These are phyloP conservation scores for Chrysosporium keratinophilum DNA, from an alignment of 2,329 filamentous ascomycete genomes.

Conservation along the genomic window DNA sequence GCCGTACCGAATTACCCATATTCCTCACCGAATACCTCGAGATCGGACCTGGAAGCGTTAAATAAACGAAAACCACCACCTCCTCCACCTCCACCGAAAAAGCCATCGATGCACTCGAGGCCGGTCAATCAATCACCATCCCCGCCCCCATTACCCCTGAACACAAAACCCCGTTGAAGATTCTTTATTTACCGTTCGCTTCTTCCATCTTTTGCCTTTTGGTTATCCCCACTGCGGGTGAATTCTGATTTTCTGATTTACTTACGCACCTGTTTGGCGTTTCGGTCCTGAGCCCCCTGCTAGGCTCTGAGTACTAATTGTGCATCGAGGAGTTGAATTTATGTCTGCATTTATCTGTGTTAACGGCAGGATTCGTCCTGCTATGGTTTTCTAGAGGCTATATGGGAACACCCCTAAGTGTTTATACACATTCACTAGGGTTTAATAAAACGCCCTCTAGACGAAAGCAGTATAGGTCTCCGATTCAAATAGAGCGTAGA, in stretches of 20 bases:
- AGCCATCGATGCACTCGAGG: constrained; percentile 37
- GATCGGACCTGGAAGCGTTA: constrained; percentile 25
- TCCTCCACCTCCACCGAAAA: constrained; percentile 51
- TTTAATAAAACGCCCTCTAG: no score
- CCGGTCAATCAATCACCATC: constrained; percentile 24
- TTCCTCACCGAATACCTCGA: constrained; percentile 20
- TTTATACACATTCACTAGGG: no score
- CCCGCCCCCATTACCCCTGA: constrained; percentile 48
- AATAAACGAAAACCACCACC: constrained; percentile 43
- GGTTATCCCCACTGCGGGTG: not conserved
- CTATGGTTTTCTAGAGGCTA: no score
- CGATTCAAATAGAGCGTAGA: no score
- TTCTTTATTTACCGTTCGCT: not conserved
- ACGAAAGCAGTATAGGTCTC: no score
- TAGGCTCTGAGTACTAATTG: no score
- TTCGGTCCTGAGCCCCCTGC: not conserved
- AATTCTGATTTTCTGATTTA: not conserved
- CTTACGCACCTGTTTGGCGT: not conserved
- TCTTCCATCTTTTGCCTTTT: not conserved
- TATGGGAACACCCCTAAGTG: no score
- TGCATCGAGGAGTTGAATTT: no score
- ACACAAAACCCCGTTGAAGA: constrained; percentile 44
- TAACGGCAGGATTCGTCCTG: not conserved
- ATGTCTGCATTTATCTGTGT: no score
- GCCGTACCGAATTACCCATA: constrained; percentile 17